Evolutionary conservation across 2,329 filamentous ascomycete species (phyloP).

Genomic region (Zymoseptoria crescenta): DNA sequence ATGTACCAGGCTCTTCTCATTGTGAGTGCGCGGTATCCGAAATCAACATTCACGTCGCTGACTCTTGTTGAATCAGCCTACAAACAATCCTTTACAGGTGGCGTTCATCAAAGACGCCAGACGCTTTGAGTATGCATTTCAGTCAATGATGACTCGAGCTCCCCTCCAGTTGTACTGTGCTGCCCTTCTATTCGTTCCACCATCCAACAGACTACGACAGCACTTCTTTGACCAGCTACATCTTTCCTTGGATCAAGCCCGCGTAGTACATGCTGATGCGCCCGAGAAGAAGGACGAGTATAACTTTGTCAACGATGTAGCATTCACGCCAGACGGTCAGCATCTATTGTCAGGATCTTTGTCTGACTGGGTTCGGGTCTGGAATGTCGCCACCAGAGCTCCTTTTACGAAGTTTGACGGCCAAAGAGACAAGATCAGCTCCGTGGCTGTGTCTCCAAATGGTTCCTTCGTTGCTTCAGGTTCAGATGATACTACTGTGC

Average conservation of each 20-base stretch:
- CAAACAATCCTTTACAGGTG: neutral
- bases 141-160: neutral
- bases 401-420: neutral
- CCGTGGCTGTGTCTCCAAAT: constrained; percentile 1
- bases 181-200: neutral
- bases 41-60: neutral
- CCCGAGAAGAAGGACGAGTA: neutral
- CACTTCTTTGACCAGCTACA: neutral
- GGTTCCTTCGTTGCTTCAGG: constrained; percentile 8
- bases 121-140: neutral
- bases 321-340: constrained; percentile 5
- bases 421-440: neutral
- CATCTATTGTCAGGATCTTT: constrained; percentile 1
- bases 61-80: neutral
- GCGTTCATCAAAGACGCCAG: neutral
- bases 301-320: neutral
- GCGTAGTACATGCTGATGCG: neutral
- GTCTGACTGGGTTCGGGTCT: neutral
- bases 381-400: neutral
- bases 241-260: neutral
- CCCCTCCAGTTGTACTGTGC: neutral
- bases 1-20: neutral
- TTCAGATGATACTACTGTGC: constrained; percentile 7
- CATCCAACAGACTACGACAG: neutral
- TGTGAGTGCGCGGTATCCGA: neutral